Percentiles rank a stretch among this genome's conserved stretches.
phyloP scores from a whole-genome alignment of 208 protist genomes.

The Tritrichomonas foetus region DNA sequence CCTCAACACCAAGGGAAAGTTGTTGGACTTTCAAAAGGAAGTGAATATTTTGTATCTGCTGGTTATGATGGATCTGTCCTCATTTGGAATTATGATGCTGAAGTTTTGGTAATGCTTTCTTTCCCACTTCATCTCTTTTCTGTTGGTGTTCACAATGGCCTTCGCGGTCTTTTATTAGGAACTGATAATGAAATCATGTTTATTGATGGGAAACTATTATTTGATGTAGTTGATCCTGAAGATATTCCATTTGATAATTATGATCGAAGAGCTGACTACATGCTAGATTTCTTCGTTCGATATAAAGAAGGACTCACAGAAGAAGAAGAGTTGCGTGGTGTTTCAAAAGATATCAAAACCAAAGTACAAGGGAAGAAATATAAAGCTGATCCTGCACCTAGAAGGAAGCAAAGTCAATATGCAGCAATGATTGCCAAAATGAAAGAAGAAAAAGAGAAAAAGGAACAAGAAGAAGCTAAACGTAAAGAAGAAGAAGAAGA shows the following conservation, averaged over 20 bases:
- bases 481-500: not conserved
- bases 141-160: not conserved
- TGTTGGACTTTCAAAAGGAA: not conserved
- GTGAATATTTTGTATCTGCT: not conserved
- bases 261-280: not conserved
- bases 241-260: not conserved
- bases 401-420: not conserved
- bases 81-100: not conserved
- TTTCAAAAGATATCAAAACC: not conserved
- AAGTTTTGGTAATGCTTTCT: not conserved
- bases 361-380: too few species aligned
- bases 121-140: not conserved
- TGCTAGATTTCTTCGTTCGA: not conserved
- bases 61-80: conserved; percentile 31
- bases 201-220: not conserved
- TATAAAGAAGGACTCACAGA: not conserved
- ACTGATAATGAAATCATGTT: not conserved
- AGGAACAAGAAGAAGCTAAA: not conserved
- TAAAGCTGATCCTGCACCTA: not conserved
- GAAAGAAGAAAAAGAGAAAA: not conserved
- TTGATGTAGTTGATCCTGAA: conserved; percentile 27
- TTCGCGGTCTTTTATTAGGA: not conserved
- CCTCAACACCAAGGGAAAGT: not conserved
- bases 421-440: not conserved
- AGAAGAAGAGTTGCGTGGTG: not conserved